Percentiles rank a stretch among this genome's conserved stretches.
Evolutionary conservation across 768 basidiomycete genomes (phyloP).

Genomic region (Leccinum truebloodii): DNA sequence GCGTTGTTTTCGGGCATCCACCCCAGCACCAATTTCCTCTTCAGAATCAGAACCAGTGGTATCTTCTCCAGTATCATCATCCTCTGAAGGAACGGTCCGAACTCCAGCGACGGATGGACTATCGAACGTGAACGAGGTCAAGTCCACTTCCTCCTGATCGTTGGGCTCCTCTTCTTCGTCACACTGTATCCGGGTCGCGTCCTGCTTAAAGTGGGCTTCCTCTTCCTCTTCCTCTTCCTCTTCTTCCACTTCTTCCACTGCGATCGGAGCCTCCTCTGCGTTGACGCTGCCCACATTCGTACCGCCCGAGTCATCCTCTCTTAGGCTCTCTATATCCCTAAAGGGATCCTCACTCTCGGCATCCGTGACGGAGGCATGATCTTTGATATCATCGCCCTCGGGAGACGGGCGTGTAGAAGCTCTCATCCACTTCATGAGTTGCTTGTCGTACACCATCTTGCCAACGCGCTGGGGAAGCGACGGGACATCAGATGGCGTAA

Average conservation of each 20-base stretch:
- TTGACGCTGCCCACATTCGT: slow-evolving; percentile 3
- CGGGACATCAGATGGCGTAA: slow-evolving; percentile 79
- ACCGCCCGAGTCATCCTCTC: slow-evolving; percentile 55
- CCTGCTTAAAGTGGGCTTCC: slow-evolving; percentile 5
- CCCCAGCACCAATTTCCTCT: slow-evolving; percentile 21
- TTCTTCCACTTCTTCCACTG: slow-evolving; percentile 10
- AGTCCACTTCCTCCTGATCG: slow-evolving; percentile 66
- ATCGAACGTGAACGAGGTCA: slow-evolving; percentile 75
- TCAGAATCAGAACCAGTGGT: slow-evolving; percentile 44
- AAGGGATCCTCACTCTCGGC: slow-evolving; percentile 86
- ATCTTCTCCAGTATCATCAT: slow-evolving; percentile 34
- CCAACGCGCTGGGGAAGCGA: slow-evolving; percentile 77
- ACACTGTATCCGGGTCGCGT: neutral
- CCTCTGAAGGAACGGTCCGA: slow-evolving; percentile 47
- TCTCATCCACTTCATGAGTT: slow-evolving; percentile 85
- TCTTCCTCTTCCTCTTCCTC: slow-evolving; percentile 37
- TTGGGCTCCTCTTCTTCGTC: slow-evolving; percentile 43
- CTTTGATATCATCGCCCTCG: slow-evolving; percentile 31
- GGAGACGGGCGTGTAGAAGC: slow-evolving; percentile 41
- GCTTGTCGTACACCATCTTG: slow-evolving; percentile 84
- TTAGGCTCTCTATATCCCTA: slow-evolving; percentile 84
- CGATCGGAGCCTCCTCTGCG: slow-evolving; percentile 5
- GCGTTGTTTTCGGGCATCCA: slow-evolving; percentile 8
- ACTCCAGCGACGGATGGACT: slow-evolving; percentile 53
- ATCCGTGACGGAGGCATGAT: slow-evolving; percentile 35